Base-by-base conservation (phyloP, 768 basidiomycete species). In the Termitomyces sp. region DNA sequence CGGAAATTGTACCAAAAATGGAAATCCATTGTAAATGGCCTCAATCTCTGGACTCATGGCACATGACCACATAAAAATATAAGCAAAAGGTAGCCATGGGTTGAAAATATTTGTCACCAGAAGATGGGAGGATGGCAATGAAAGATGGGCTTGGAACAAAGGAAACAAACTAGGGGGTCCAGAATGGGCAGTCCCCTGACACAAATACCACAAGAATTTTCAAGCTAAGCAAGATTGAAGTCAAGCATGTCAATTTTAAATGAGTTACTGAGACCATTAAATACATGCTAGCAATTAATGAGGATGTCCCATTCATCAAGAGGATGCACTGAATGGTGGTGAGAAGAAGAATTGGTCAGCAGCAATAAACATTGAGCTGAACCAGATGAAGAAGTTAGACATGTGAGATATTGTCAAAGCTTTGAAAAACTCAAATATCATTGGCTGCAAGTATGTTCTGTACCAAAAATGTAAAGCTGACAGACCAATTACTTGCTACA, bases 361-460 rank as follows among this genome's bases (percentile, higher is more conserved):
- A 19, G 60, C 64, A 6, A 62, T 65, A n/a, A 17, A 62, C 2
- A 48, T 39, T 12, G 61, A 65, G 56, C 39, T 64, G n/a, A 43
- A 58, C 40, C 59, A 64, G 8, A 28, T 28, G 4, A 28, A 28
- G 28, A 28, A 28, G 8, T 8, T 28, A 4, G 28, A 28, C 28
- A 66, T 60, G 2, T 64, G 60, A 23, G 55, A 59, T 25, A 51
- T 64, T 5, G 49, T 63, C 8, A 32, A 57, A 25, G 23, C 25
- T 0, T 61, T 61, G 7, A n/a, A 27, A 10, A 52, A 60, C 32
- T 51, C 54, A 55, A 66, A 66, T 40, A 47, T 63, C 16, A 64
- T 67, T 27, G 34, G 35, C 7, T 49, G 60, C 25, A 27, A 50
- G 3, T 62, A 52, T 45, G 62, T 64, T 16, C 49, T 67, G 3